phyloP scores from a whole-genome alignment of 192 early-diverging fungal genomes.

The Geosiphon pyriformis region DNA sequence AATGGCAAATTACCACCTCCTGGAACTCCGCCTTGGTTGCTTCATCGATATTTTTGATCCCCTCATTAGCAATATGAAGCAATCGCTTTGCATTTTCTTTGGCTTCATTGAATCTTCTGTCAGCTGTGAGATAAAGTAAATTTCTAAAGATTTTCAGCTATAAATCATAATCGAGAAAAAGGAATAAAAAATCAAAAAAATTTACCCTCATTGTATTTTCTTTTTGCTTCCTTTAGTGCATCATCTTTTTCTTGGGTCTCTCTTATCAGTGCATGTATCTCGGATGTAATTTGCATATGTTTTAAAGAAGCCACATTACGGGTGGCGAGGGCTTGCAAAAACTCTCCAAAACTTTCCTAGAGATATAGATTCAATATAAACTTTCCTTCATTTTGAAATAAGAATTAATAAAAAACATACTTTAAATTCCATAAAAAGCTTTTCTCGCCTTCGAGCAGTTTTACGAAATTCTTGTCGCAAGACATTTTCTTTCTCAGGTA shows the following conservation, averaged over 20 bases:
- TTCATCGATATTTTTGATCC: conserved; percentile 46
- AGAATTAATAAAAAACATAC: conserved; percentile 1
- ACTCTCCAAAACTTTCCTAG: conserved; percentile 21
- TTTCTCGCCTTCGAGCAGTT: conserved; percentile 12
- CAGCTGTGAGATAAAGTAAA: too few relatives aligned
- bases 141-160: too few relatives aligned
- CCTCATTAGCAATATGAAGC: conserved; percentile 48
- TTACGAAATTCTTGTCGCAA: conserved; percentile 23
- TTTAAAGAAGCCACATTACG: conserved; percentile 31
- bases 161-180: too few relatives aligned
- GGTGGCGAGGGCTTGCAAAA: conserved; percentile 23
- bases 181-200: not conserved
- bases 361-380: not conserved
- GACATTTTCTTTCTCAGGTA: conserved; percentile 21
- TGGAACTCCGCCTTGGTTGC: conserved; percentile 49
- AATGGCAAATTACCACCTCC: too few relatives aligned
- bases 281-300: conserved; percentile 29
- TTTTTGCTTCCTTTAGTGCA: conserved; percentile 38
- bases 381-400: too few relatives aligned
- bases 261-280: conserved; percentile 22
- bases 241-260: conserved; percentile 33
- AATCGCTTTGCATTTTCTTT: conserved; percentile 40
- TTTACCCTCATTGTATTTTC: conserved; percentile 30
- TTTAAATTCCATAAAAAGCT: conserved; percentile 29
- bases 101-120: conserved; percentile 37